Conservation (phyloP, 2,329 filamentous ascomycete genomes). For the Coniella vitis region DNA sequence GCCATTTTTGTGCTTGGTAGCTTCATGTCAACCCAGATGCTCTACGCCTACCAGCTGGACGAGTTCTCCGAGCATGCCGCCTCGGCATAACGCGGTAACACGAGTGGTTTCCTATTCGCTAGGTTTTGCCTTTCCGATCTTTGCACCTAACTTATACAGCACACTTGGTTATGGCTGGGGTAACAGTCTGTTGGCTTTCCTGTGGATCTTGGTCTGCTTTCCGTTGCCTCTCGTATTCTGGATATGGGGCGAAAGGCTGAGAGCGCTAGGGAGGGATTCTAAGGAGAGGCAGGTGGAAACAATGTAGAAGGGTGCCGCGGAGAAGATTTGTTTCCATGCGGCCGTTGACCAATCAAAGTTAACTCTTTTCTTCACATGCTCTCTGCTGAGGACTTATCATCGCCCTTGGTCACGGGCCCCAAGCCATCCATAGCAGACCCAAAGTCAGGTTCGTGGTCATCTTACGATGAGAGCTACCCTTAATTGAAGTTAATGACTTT, state of each 20-base stretch:
- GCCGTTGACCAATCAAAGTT: too few relatives aligned
- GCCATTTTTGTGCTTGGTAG: constrained; percentile 44
- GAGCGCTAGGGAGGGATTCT: not conserved
- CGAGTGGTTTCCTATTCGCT: constrained; percentile 45
- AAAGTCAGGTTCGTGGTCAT: too few relatives aligned
- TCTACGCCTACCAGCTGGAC: constrained; percentile 50
- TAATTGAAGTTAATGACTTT: too few relatives aligned
- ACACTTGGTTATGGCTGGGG: constrained; percentile 38
- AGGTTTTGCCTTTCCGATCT: constrained; percentile 50
- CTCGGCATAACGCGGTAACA: constrained; percentile 41
- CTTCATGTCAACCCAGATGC: constrained; percentile 45
- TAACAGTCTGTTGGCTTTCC: not conserved
- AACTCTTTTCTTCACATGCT: too few relatives aligned
- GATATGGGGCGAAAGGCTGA: not conserved
- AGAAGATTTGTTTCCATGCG: too few relatives aligned
- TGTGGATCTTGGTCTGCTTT: not conserved
- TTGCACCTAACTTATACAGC: constrained; percentile 35
- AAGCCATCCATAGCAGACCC: too few relatives aligned
- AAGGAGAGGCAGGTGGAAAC: too few relatives aligned
- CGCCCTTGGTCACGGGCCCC: too few relatives aligned
- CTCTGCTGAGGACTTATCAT: too few relatives aligned
- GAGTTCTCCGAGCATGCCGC: constrained; percentile 32
- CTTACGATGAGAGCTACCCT: too few relatives aligned
- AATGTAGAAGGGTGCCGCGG: too few relatives aligned
- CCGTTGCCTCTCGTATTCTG: not conserved